Base-by-base conservation (phyloP, 2,329 filamentous ascomycete genomes). In the Graphilbum sp. region DNA sequence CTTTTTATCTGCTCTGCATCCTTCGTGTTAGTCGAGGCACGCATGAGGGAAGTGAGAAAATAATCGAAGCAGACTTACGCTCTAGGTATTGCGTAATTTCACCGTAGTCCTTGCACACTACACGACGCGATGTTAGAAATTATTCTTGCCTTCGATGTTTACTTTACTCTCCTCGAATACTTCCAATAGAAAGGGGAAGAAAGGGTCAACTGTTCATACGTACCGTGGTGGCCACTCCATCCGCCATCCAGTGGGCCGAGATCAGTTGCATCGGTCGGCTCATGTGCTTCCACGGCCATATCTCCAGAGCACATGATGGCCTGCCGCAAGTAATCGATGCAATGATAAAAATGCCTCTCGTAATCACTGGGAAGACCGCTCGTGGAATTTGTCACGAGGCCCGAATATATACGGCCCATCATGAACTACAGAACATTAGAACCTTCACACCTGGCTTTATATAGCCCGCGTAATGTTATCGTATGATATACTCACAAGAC, bases 181-280 rank as follows among this genome's bases (percentile, higher is more conserved):
- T n/a, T n/a, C n/a, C n/a, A n/a, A n/a, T n/a, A n/a, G n/a, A n/a
- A n/a, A n/a, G n/a, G n/a, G n/a, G n/a, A n/a, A n/a, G n/a, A n/a
- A n/a, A n/a, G n/a, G n/a, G n/a, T n/a, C n/a, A n/a, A n/a, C n/a
- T n/a, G n/a, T n/a, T n/a, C n/a, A n/a, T n/a, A 30, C 52, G 42
- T 45, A 58, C 56, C 54, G 37, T 61, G 58, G 42, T 57, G 58
- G 1, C 56, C 56, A 37, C 59, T 58, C 58, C 58, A 62, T 16
- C 58, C 58, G 13, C 59, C 58, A 4, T 52, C 50, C 29, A 43
- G 39, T 43, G 56, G 36, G 41, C 58, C 55, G 29, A 57, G 57
- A 34, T 60, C 53, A 35, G 56, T 52, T 0, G 56, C 51, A 40
- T 60, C 60, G 3, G 54, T 56, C 2, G 54, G 55, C 41, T 52